These are phyloP conservation scores for Lepidium africanum DNA, from an alignment of 345 rosid genomes.

Conservation along the genomic window DNA sequence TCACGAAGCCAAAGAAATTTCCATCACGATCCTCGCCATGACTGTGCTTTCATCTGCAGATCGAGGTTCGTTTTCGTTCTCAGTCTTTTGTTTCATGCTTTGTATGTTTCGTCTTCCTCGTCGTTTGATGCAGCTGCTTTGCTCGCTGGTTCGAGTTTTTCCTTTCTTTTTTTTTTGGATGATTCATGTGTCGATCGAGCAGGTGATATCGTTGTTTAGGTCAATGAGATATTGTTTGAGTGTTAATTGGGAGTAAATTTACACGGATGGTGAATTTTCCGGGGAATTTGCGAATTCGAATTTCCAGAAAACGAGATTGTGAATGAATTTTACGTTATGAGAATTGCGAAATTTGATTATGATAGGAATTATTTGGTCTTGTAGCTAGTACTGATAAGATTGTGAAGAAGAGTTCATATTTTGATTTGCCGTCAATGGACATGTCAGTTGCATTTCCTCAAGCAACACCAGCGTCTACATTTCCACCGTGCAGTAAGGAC, in stretches of 20 bases:
- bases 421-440: slow-evolving; percentile 56
- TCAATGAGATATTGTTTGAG: background rate
- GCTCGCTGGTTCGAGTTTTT: background rate
- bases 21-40: slow-evolving; percentile 23
- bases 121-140: background rate
- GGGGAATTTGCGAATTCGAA: background rate
- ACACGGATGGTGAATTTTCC: background rate
- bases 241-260: background rate
- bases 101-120: background rate
- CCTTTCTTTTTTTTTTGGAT: background rate
- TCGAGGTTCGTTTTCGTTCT: slow-evolving; percentile 23
- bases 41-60: slow-evolving; percentile 14
- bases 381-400: slow-evolving; percentile 32
- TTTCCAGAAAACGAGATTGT: background rate
- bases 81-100: background rate
- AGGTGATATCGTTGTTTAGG: background rate
- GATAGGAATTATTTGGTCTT: background rate
- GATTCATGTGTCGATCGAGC: background rate
- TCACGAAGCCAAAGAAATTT: background rate
- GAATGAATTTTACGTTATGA: background rate
- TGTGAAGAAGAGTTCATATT: slow-evolving; percentile 47
- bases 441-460: slow-evolving; percentile 86
- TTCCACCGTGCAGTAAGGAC: slow-evolving; percentile 73
- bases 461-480: slow-evolving; percentile 82
- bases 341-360: background rate